phyloP scores from a whole-genome alignment of 2,329 filamentous ascomycete genomes.

The Botrytis paeoniae region DNA sequence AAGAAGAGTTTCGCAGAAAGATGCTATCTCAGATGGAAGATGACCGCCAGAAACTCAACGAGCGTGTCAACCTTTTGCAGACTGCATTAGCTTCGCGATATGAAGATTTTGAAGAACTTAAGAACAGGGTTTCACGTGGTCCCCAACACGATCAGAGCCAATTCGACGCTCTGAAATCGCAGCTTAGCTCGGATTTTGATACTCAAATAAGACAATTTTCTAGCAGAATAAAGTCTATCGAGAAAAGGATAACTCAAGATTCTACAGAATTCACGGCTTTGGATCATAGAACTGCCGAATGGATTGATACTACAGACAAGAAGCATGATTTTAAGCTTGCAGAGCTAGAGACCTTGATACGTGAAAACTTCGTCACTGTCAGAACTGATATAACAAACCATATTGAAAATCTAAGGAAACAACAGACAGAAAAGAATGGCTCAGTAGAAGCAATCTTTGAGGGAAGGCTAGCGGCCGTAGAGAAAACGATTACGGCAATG shows the following conservation, averaged over 20 bases:
- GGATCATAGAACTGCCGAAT: slow-evolving; percentile 14
- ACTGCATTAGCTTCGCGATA: slow-evolving; percentile 1
- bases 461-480: neutral
- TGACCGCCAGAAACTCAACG: neutral
- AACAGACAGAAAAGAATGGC: neutral
- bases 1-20: neutral
- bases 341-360: neutral
- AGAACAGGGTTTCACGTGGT: neutral
- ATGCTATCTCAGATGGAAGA: neutral
- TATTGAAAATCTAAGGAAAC: neutral
- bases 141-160: neutral
- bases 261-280: slow-evolving; percentile 12
- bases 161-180: neutral
- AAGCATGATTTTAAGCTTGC: neutral
- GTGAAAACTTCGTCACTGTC: neutral
- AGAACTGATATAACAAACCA: neutral
- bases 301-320: neutral
- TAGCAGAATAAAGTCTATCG: neutral
- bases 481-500: neutral
- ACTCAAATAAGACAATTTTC: neutral
- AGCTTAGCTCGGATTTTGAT: neutral
- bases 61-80: neutral
- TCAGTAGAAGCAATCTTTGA: neutral
- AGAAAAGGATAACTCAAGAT: neutral
- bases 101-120: slow-evolving; percentile 6